Base-by-base conservation (phyloP, 1,139 yeast species). In the Kodamaea fungicola region DNA sequence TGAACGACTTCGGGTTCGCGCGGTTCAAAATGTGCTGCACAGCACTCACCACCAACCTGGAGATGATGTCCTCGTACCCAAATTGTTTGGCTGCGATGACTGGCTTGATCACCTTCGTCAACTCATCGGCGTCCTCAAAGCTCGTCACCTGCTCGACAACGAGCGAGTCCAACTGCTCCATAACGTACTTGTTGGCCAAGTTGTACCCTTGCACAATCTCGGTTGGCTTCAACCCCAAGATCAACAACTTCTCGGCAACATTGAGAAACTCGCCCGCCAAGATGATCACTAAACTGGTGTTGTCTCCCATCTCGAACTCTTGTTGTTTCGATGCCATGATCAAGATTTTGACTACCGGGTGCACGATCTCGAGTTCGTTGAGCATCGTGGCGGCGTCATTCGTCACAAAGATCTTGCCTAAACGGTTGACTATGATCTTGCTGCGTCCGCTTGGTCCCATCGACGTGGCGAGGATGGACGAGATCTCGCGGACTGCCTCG, bases 361-460 rank as follows among this genome's bases (percentile, higher is more conserved):
- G 98, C 33, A 92, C 92, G 46, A 94, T 87, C 50, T 92, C 97
- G 41, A 92, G 71, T 61, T 94, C 97, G 50, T 86, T 78, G 45
- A 92, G 71, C 82, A 92, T 92, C 8, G 98, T 92, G 30, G 97
- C 96, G 9, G 97, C 97, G 62, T 94, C 98, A 51, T 88, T 87
- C 33, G 98, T 92, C 48, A 92, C 79, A 57, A 89, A 87, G 27
- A 86, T 84, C 61, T 83, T 89, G 42, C 90, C 90, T 49, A 86
- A 58, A 43, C 66, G 62, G 65, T 92, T 92, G 41, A 90, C 96
- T 54, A 92, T 83, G 59, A 94, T 89, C 74, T 92, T 92, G 64
- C 90, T 92, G 55, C 97, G 78, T 36, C 98, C 98, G 63, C 95
- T 86, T 42, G 98, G 98, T 6, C 98, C 98, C 73, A 92, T 86